Evolutionary conservation across 345 rosid genomes (phyloP), one percentile per base, ranked within the genome.

Genomic region (Rhodamnia argentea): DNA sequence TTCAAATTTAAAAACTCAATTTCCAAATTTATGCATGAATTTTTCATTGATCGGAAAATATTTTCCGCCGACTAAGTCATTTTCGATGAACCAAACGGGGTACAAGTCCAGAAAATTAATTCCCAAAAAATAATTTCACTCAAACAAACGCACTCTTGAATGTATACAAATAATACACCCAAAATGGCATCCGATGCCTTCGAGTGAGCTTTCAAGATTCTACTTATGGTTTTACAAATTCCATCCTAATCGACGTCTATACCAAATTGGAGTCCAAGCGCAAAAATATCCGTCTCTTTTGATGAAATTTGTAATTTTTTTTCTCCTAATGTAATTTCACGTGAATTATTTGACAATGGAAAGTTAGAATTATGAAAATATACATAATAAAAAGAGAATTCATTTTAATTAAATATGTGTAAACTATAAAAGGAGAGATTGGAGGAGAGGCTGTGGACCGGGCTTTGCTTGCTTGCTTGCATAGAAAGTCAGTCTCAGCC

Each of bases 401-500:
- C 3, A 3, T 0, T 4, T 18, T 9, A 6, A 62, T 15, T 29
- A 62, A 62, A 14, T 10, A 0, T 62, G 1, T 2, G 18, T 16
- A 1, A 8, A 7, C 11, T 64, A 0, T 64, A 29, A 27, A 16
- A 32, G 6, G 44, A 64, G 76, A 64, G 23, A 64, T 16, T 7
- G 32, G 44, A 16, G 76, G 44, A 29, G 44, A 32, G 78, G 78
- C 47, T 9, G 24, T 64, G 78, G 78, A 44, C 78, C 78, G 78
- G 78, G 78, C 44, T 22, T 64, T 64, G 78, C 78, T 64, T 64
- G 78, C 78, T 64, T 64, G 78, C 78, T 64, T 64, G 78, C 78
- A 32, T 32, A 32, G 78, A 64, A 64, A 64, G 78, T 64, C 78
- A 64, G 78, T 16, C 24, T 32, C 24, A 16, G 6, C 78, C 78